These are phyloP conservation scores for Prinsepia uniflora DNA, from an alignment of 306 rosid species.

Conservation along the genomic window DNA sequence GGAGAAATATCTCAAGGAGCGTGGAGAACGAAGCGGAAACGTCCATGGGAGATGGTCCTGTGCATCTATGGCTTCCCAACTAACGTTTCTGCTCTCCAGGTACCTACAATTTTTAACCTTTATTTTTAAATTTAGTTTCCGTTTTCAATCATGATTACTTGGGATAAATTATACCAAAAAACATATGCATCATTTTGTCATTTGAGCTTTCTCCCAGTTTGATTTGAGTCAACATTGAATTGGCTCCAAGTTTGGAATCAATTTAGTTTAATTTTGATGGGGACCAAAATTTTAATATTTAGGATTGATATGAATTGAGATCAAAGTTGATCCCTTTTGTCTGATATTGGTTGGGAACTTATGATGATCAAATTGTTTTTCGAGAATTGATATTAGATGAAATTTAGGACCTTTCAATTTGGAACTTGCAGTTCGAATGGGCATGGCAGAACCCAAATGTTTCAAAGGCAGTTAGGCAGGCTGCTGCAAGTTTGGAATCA, in stretches of 20 bases:
- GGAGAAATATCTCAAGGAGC: constrained; percentile 94
- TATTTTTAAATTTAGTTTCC: background rate
- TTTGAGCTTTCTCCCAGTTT: background rate
- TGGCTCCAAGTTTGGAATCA: background rate
- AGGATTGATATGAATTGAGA: background rate
- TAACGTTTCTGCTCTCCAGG: constrained; percentile 93
- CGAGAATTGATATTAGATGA: background rate
- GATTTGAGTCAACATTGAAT: background rate
- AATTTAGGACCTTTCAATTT: background rate
- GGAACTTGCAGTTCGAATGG: constrained; percentile 88
- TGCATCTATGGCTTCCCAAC: constrained; percentile 94
- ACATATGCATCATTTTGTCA: background rate
- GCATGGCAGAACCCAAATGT: constrained; percentile 97
- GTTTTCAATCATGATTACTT: background rate
- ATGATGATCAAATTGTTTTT: no score
- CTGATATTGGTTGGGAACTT: no score
- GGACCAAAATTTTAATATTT: background rate
- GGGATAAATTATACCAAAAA: background rate
- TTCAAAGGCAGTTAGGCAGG: constrained; percentile 85
- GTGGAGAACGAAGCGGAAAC: constrained; percentile 63
- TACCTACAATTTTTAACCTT: constrained; percentile 14
- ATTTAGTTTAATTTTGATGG: background rate
- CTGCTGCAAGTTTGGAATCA: constrained; percentile 75
- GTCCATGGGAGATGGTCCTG: constrained; percentile 98
- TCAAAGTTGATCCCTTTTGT: no score